Evolutionary conservation across 2,329 filamentous ascomycete species (phyloP).

Genomic region (Sporothrix sp.): DNA sequence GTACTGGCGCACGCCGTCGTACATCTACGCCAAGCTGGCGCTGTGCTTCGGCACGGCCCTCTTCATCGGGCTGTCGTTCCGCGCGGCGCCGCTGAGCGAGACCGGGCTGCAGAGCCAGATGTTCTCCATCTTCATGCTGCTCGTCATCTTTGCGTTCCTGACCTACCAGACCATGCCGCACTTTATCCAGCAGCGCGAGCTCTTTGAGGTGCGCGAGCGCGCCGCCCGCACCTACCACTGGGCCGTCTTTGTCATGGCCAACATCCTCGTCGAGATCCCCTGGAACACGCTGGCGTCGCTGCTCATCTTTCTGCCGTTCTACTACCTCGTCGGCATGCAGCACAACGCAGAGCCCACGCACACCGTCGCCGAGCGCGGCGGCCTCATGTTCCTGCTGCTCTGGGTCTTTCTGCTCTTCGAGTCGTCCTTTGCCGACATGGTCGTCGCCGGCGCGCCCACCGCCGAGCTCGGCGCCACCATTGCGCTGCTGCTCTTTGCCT

Average conservation of each 20-base stretch:
- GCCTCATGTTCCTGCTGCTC: conserved; percentile 68
- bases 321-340: conserved; percentile 54
- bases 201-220: conserved; percentile 58
- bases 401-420: conserved; percentile 69
- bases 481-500: conserved; percentile 49
- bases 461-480: conserved; percentile 57
- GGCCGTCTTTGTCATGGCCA: conserved; percentile 55
- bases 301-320: conserved; percentile 51
- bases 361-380: conserved; percentile 57
- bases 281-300: conserved; percentile 39
- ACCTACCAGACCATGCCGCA: conserved; percentile 55
- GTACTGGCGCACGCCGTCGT: conserved; percentile 67
- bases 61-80: conserved; percentile 58
- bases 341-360: conserved; percentile 55
- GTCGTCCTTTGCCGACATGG: conserved; percentile 63
- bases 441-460: conserved; percentile 55
- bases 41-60: conserved; percentile 39
- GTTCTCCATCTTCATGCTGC: conserved; percentile 45
- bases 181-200: conserved; percentile 54
- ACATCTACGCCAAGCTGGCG: conserved; percentile 61
- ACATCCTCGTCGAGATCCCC: conserved; percentile 57
- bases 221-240: conserved; percentile 56
- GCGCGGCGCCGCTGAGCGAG: conserved; percentile 43
- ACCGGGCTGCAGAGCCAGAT: conserved; percentile 57
- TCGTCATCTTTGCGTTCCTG: conserved; percentile 54